These are phyloP conservation scores for Rhododendron griersonianum DNA, from an alignment of 148 eudicot species.

Conservation along the genomic window DNA sequence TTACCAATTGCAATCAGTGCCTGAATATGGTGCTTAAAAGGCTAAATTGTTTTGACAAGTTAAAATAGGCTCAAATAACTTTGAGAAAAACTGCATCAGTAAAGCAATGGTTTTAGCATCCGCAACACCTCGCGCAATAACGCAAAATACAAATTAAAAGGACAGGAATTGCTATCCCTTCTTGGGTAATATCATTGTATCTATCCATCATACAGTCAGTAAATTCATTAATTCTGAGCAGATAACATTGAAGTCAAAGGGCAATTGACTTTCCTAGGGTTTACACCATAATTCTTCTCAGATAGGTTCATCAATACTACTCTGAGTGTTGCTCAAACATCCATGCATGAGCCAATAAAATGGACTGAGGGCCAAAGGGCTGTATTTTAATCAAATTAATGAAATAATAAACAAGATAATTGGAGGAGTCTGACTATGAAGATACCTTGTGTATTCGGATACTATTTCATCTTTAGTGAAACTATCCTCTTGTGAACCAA, in stretches of 20 bases:
- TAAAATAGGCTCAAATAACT: not conserved
- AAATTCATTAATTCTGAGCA: not conserved
- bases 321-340: not conserved
- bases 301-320: not conserved
- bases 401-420: not conserved
- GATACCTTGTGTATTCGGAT: conserved; percentile 82
- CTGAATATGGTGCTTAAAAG: not conserved
- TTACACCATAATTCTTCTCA: not conserved
- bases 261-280: not conserved
- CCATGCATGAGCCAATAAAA: not conserved
- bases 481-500: conserved; percentile 91
- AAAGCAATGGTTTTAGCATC: not conserved
- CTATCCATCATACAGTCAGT: not conserved
- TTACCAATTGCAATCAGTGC: not conserved
- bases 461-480: conserved; percentile 85
- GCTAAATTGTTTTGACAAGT: not conserved
- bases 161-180: not conserved
- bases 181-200: not conserved
- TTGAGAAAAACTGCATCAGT: not conserved
- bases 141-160: not conserved
- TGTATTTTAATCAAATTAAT: not conserved
- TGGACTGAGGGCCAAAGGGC: not conserved
- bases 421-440: conserved; percentile 1
- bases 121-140: not conserved
- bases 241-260: not conserved